Conservation (phyloP, 2,329 filamentous ascomycete species). For the Pezicula carpinea region DNA sequence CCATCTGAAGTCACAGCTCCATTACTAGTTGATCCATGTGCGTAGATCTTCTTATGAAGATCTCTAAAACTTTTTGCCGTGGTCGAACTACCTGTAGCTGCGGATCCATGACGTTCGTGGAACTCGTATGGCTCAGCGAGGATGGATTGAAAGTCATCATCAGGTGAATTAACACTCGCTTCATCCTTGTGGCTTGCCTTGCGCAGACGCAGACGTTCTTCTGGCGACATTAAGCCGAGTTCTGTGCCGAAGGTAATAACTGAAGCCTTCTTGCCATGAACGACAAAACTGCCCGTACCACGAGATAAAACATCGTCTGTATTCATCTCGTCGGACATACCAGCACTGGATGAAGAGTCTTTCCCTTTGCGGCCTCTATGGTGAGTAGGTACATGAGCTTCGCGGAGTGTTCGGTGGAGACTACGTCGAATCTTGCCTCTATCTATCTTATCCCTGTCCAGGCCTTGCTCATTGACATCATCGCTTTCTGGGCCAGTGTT, state of each 20-base stretch:
- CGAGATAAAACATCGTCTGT: constrained; percentile 69
- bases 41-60: constrained; percentile 55
- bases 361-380: constrained; percentile 73
- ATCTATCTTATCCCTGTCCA: constrained; percentile 29
- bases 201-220: constrained; percentile 65
- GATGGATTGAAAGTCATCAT: constrained; percentile 50
- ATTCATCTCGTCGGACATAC: constrained; percentile 38
- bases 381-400: constrained; percentile 62
- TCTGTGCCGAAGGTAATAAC: constrained; percentile 96
- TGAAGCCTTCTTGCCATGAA: constrained; percentile 96
- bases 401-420: constrained; percentile 83
- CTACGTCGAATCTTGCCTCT: constrained; percentile 66
- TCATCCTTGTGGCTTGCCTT: constrained; percentile 45
- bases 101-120: constrained; percentile 51
- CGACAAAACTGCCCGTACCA: constrained; percentile 83
- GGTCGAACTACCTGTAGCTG: constrained; percentile 61
- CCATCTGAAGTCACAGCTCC: constrained; percentile 30
- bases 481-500: constrained; percentile 31
- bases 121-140: constrained; percentile 38
- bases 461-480: constrained; percentile 24
- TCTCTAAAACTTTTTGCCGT: constrained; percentile 63
- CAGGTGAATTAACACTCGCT: constrained; percentile 15
- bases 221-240: constrained; percentile 70
- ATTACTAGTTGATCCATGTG: constrained; percentile 39
- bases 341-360: constrained; percentile 59